Evolutionary conservation across 768 basidiomycete genomes (phyloP), one percentile per base, ranked within the genome.

Genomic region (Pisolithus sp.): DNA sequence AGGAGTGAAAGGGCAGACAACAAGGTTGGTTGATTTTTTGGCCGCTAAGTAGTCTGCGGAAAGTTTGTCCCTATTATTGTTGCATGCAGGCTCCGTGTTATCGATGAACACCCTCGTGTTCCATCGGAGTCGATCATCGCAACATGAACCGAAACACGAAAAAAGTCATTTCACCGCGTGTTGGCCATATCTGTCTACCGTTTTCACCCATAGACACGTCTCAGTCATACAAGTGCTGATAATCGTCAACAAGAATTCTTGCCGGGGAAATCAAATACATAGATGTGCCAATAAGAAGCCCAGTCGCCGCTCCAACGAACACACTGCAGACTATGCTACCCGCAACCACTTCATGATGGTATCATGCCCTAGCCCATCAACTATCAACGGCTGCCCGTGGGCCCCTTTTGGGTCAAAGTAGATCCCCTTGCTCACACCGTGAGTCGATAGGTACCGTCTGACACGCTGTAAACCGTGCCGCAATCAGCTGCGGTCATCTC

Each of bases 361-460:
- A 2, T 69, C 62, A 57, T 85, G 76, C 12, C 80, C 80, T 52
- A 72, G 69, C 40, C 78, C 74, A 40, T 75, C 76, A 37, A 69
- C 65, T 45, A 78, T 62, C 26, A 89, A 72, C 17, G 85, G 78
- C 52, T 82, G 71, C 0, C 86, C 85, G 62, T 89, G 86, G 9
- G 68, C 72, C 13, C 81, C 83, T 2, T 78, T 61, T 10, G 83
- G 76, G 57, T 89, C 79, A 51, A 79, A 82, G 72, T 75, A 79
- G 4, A 89, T 67, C 15, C 82, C 82, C 62, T 87, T 78, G 42
- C 73, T 74, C 28, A 88, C 72, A 18, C 88, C 86, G 68, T 92
- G 89, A 9, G 84, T 83, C 10, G 76, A 71, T 17, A 95, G 76
- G 65, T 93, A 94, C 42, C 74, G 76, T 57, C 76, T 79, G 20